phyloP scores from a whole-genome alignment of 148 eudicot species.

The Camellia japonica region DNA sequence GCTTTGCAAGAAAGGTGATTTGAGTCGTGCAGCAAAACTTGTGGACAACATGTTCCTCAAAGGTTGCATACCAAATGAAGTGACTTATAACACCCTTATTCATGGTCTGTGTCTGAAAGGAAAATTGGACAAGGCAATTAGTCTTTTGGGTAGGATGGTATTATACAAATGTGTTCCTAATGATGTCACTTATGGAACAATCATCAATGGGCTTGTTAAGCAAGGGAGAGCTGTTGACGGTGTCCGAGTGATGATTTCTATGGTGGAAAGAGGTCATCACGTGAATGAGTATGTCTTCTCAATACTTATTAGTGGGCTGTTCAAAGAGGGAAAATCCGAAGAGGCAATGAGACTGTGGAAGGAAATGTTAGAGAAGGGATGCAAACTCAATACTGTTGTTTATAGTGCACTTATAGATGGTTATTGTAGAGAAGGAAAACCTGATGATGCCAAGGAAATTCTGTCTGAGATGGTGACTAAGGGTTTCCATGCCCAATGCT shows the following conservation, averaged over 20 bases:
- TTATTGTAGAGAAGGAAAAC: constrained; percentile 57
- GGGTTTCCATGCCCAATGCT: constrained; percentile 69
- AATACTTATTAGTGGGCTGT: constrained; percentile 69
- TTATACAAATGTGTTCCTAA: constrained; percentile 62
- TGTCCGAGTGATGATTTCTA: constrained; percentile 37
- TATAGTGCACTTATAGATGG: constrained; percentile 84
- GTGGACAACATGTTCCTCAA: constrained; percentile 89
- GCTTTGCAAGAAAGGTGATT: constrained; percentile 76
- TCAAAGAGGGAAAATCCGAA: constrained; percentile 67
- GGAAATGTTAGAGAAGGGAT: constrained; percentile 55
- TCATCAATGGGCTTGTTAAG: constrained; percentile 85
- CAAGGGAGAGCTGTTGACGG: constrained; percentile 68
- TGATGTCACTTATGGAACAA: constrained; percentile 78
- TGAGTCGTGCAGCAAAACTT: constrained; percentile 79
- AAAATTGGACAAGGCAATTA: constrained; percentile 77
- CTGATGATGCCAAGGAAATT: constrained; percentile 58
- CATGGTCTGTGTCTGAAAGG: constrained; percentile 77
- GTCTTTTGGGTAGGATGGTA: constrained; percentile 75
- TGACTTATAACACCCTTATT: constrained; percentile 82
- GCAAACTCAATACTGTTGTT: constrained; percentile 61
- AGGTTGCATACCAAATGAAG: constrained; percentile 79
- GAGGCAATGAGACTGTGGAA: constrained; percentile 68
- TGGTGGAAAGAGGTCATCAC: constrained; percentile 69
- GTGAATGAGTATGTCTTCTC: constrained; percentile 70
- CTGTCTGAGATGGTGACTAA: constrained; percentile 52